Evolutionary conservation across 78 protist species (phyloP), one percentile per base, ranked within the genome.

Genomic region (Dictyostelium purpureum): DNA sequence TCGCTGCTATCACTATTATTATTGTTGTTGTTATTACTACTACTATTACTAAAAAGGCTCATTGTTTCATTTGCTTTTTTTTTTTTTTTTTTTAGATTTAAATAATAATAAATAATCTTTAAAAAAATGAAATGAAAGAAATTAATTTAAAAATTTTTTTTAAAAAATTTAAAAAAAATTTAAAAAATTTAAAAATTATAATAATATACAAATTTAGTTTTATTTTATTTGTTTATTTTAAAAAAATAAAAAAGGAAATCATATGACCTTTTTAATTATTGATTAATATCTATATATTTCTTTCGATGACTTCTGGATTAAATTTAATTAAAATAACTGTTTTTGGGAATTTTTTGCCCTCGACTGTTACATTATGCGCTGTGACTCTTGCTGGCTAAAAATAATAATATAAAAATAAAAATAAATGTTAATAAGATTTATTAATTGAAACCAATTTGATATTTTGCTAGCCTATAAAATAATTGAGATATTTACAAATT

Each of bases 281-380:
- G 11, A 28, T 61, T 26, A 57, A 26, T 24, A 57, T 61, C 16
- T 75, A 75, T 19, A 66, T 33, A 37, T 33, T 42, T 75, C 81
- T 75, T 52, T 75, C 81, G 10, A 75, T 75, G 7, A 75, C 97
- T 52, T 87, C 93, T 9, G 90, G 89, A 26, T 90, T 95, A 24
- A 96, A 96, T 59, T 96, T 94, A 79, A 96, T 96, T 59, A 96
- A 87, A 21, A 94, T 43, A 28, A 92, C 93, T 38, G 96, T 96
- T 35, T 77, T 75, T 40, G 83, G 45, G n/a, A 73, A 78, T 31
- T 67, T 90, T 70, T 77, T 78, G 2, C 97, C 95, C 7, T 82
- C 91, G 7, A 82, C 89, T 35, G 93, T 65, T 42, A 94, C 90
- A 61, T 79, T 78, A 43, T 95, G 97, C 16, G 97, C 97, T 79